These are phyloP conservation scores for Cyclanthera cordifolia DNA, from an alignment of 306 rosid species.

Conservation along the genomic window DNA sequence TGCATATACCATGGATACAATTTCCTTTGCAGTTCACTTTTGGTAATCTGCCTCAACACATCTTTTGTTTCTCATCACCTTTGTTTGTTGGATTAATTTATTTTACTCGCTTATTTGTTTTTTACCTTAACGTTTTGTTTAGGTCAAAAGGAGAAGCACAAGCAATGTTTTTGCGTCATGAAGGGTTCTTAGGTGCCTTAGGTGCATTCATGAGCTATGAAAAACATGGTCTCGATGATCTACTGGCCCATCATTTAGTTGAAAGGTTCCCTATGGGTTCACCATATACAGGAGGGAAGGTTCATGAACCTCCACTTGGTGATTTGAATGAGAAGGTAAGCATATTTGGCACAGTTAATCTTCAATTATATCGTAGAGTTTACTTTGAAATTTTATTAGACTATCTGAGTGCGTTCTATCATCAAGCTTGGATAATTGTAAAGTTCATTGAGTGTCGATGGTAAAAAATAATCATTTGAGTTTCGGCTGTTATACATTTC, in stretches of 20 bases:
- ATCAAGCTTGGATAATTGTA: background rate
- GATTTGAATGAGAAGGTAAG: constrained; percentile 96
- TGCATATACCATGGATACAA: constrained; percentile 98
- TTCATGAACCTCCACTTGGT: constrained; percentile 92
- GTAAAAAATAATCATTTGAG: background rate
- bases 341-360: constrained; percentile 14
- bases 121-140: constrained; percentile 11
- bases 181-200: constrained; percentile 87
- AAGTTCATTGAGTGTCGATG: too few relatives aligned
- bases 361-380: background rate
- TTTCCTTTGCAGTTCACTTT: constrained; percentile 88
- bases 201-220: constrained; percentile 99
- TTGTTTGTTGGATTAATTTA: background rate
- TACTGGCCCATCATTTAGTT: constrained; percentile 93
- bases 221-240: constrained; percentile 92
- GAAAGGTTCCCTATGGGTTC: constrained; percentile 98
- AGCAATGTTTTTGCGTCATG: constrained; percentile 96
- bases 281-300: constrained; percentile 88
- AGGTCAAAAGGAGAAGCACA: constrained; percentile 96
- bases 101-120: too few relatives aligned
- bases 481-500: background rate
- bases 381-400: background rate
- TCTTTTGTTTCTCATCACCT: background rate
- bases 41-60: constrained; percentile 35
- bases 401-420: background rate